Conservation (phyloP, 2,329 filamentous ascomycete species). For the Beauveria caledonica region DNA sequence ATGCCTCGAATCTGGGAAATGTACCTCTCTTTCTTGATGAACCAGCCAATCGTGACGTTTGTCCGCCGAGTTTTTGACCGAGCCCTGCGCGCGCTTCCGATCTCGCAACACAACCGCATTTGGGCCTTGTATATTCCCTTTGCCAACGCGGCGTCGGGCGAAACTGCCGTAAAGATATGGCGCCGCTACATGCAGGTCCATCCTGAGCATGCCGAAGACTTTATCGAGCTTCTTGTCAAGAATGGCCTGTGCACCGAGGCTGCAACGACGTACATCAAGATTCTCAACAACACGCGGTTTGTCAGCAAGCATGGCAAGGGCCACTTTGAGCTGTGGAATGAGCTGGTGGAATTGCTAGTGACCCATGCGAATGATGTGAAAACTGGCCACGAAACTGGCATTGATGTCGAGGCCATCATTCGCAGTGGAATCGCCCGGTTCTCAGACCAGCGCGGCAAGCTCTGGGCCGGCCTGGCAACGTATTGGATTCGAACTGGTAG, state of each 20-base stretch:
- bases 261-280: constrained; percentile 80
- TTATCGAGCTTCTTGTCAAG: constrained; percentile 78
- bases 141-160: constrained; percentile 80
- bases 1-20: constrained; percentile 99
- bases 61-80: constrained; percentile 87
- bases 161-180: constrained; percentile 91
- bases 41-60: constrained; percentile 83
- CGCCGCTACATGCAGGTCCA: constrained; percentile 94
- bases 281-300: constrained; percentile 85
- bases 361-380: constrained; percentile 82
- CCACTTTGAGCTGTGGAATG: constrained; percentile 93
- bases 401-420: constrained; percentile 88
- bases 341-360: constrained; percentile 93
- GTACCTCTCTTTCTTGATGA: constrained; percentile 83
- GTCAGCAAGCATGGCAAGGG: constrained; percentile 90
- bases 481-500: constrained; percentile 93
- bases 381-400: constrained; percentile 69
- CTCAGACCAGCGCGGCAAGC: constrained; percentile 84
- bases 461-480: constrained; percentile 90
- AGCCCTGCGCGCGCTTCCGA: constrained; percentile 79
- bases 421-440: constrained; percentile 86
- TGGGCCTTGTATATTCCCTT: constrained; percentile 90
- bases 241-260: constrained; percentile 84
- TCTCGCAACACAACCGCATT: constrained; percentile 92
- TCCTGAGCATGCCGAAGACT: constrained; percentile 91